Conservation (phyloP, 192 early-diverging fungal species). For the Coemansia guatemalensis region DNA sequence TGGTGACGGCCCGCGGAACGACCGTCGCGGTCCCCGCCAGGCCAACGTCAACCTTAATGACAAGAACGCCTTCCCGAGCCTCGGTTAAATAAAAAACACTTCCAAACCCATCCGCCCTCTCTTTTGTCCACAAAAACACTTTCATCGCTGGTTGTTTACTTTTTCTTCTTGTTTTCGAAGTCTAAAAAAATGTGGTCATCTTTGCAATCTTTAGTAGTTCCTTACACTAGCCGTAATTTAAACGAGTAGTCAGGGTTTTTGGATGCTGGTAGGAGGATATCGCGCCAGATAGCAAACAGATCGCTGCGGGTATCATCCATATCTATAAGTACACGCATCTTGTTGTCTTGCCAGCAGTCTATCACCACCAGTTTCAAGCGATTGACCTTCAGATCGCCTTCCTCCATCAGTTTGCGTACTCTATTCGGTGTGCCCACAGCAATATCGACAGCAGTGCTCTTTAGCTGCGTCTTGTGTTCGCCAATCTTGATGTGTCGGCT, state of each 20-base stretch:
- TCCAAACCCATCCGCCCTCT: neutral
- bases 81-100: slow-evolving; percentile 12
- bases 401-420: slow-evolving; percentile 34
- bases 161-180: no score
- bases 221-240: slow-evolving; percentile 35
- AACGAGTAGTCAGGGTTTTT: slow-evolving; percentile 38
- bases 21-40: slow-evolving; percentile 54
- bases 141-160: neutral
- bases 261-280: slow-evolving; percentile 38
- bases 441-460: slow-evolving; percentile 21
- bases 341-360: slow-evolving; percentile 52
- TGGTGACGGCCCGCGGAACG: slow-evolving; percentile 49
- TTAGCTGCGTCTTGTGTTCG: slow-evolving; percentile 28
- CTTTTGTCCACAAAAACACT: neutral
- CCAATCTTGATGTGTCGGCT: slow-evolving; percentile 47
- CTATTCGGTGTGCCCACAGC: slow-evolving; percentile 53
- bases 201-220: neutral
- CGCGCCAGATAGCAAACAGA: slow-evolving; percentile 48
- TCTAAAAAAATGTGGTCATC: no score
- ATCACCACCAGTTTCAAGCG: slow-evolving; percentile 41
- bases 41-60: slow-evolving; percentile 65
- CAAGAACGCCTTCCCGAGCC: slow-evolving; percentile 70
- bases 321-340: slow-evolving; percentile 51
- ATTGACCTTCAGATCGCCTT: slow-evolving; percentile 32
- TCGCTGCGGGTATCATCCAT: slow-evolving; percentile 50